Evolutionary conservation across 2,329 filamentous ascomycete species (phyloP), one percentile per base, ranked within the genome.

Genomic region (Aspergillus intermedius): DNA sequence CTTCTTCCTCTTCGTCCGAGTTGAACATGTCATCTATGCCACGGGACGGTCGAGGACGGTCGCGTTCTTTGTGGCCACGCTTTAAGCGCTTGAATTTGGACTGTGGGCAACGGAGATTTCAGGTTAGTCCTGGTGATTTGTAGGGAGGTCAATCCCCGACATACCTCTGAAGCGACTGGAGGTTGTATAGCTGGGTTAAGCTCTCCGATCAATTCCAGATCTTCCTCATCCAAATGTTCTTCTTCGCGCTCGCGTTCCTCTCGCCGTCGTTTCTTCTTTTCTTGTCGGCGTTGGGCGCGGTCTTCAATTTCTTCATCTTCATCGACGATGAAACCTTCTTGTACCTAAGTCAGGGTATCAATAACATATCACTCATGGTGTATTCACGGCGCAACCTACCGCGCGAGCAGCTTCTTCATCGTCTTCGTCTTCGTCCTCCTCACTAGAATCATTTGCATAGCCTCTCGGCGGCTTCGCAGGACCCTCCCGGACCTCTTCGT

Each of bases 71-170:
- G 54, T 86, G 88, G 47, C 93, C 91, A 56, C 89, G 88, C 77
- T 97, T 98, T 48, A 98, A 81, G 37, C 93, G 87, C 72, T 98
- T 98, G 77, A 94, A 95, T 66, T 95, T 94, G 58, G 86, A 85
- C 85, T 95, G 45, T 48, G 39, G n/a, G 42, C 32, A 19, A 35
- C 46, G 49, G 46, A 30, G n/a, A 45, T 19, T 47, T 42, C 34
- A 35, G 51, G 43, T 48, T 25, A 44, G 28, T 19, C 17, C 9
- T 49, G 43, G 51, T 49, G 15, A 44, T 41, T 32, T 21, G 10
- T 9, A 23, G 44, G 23, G 50, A 23, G 44, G 34, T 17, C 40
- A 15, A 32, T 19, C n/a, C n/a, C 35, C 22, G 35, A 58, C 76
- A 56, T 80, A 90, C 87, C 79, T 91, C 83, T 54, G 83, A 72